Base-by-base conservation (phyloP, 495 filamentous ascomycete genomes). In the Lindgomyces ingoldianus region DNA sequence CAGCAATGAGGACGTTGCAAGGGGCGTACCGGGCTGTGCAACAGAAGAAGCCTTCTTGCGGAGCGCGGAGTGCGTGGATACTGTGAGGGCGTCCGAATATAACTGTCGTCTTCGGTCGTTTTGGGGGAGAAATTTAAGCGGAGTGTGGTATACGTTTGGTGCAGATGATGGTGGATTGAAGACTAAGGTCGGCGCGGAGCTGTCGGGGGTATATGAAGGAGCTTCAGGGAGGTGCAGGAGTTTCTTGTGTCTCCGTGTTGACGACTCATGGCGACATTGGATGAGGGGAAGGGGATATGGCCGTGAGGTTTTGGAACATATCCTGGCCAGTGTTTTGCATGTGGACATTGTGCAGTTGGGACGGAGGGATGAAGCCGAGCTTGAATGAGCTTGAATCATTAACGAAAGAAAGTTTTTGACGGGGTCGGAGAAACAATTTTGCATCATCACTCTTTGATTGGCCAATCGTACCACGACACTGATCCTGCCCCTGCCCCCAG, bases 101-200 rank as follows among this genome's bases (percentile, higher is more conserved):
- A 91, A 77, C 51, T 77, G 75, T 58, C 86, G 85, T 27, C 93
- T 87, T 8, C 83, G 83, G 78, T 98, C 95, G 61, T 81, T 78
- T 63, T 80, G 78, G 27, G 94, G 95, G 16, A 98, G 86, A 79
- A 98, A 98, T 65, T 90, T 92, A 59, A 84, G 80, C 29, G 94
- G 94, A 2, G 94, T 98, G 74, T 95, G 84, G 74, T 87, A 90
- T 33, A 92, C 87, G 19, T 85, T 89, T 1, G 95, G 84, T 0
- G 85, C 83, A 30, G 90, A 85, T n/a, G 93, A 88, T 6, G 94
- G 94, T 44, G 94, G 94, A 78, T 97, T 98, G 87, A 88, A 93
- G 77, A 98, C 86, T 74, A 98, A 51, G 9, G 65, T 87, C 19
- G 69, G 57, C 4, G 82, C 75, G 25, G 78, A 71, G 30, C 68